Conservation (phyloP, 805 yeast genomes). For the Spathaspora sp. region DNA sequence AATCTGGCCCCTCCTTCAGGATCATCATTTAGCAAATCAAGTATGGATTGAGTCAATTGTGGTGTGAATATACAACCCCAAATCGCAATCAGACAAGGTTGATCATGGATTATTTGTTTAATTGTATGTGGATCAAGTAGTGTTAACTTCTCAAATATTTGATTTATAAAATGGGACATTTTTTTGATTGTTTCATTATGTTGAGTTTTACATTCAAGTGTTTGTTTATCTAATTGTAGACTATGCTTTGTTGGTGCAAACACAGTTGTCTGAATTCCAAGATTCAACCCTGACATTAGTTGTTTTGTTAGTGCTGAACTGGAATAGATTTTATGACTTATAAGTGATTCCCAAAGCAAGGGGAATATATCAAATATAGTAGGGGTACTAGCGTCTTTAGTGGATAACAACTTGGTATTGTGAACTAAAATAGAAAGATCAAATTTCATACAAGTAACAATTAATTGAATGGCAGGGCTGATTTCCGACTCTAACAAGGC, state of each 20-base stretch:
- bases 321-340: conserved; percentile 6
- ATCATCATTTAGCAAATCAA: conserved; percentile 73
- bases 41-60: conserved; percentile 62
- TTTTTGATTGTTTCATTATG: conserved; percentile 28
- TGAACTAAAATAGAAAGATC: conserved; percentile 40
- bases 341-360: conserved; percentile 21
- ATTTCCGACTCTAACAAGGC: conserved; percentile 14
- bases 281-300: conserved; percentile 14
- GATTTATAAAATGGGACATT: conserved; percentile 17
- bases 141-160: conserved; percentile 29
- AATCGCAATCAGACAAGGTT: conserved; percentile 51
- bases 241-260: conserved; percentile 19
- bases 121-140: conserved; percentile 25
- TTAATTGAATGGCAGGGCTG: conserved; percentile 26
- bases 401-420: conserved; percentile 16
- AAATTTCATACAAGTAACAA: conserved; percentile 40
- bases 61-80: conserved; percentile 77
- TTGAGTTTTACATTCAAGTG: conserved; percentile 21
- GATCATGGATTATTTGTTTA: conserved; percentile 18
- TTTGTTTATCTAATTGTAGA: conserved; percentile 12
- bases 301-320: conserved; percentile 9
- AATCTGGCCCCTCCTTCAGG: conserved; percentile 63
- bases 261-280: conserved; percentile 8
- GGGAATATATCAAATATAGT: conserved; percentile 32
- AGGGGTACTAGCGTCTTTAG: conserved; percentile 15